A percentile compares a stretch with the other conserved stretches of the same genome.
These are phyloP conservation scores for Pythium sukuiense DNA, from an alignment of 352 stramenopile species.

Conservation along the genomic window DNA sequence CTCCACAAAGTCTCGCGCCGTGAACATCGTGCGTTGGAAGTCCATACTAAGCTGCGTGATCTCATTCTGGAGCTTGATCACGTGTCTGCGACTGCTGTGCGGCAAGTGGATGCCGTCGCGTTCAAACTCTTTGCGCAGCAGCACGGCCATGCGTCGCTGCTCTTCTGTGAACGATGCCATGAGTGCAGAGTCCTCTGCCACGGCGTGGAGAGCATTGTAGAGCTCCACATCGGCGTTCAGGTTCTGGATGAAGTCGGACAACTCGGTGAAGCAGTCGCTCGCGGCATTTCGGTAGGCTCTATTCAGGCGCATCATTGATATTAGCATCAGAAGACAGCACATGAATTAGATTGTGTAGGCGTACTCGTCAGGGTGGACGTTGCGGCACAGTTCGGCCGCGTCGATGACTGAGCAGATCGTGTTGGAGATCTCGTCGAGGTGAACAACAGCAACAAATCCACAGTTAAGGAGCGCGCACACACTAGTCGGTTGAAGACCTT, in stretches of 20 bases:
- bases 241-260: slow-evolving; percentile 94
- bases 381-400: slow-evolving; percentile 93
- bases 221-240: slow-evolving; percentile 92
- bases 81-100: slow-evolving; percentile 57
- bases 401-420: slow-evolving; percentile 96
- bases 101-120: slow-evolving; percentile 94
- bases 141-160: slow-evolving; percentile 85
- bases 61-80: slow-evolving; percentile 89
- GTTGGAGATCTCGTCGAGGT: slow-evolving; percentile 95
- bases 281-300: slow-evolving; percentile 82
- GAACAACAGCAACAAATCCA: slow-evolving; percentile 18
- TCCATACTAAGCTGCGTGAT: slow-evolving; percentile 86
- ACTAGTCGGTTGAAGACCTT: not conserved
- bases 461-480: slow-evolving; percentile 4
- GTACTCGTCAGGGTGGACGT: slow-evolving; percentile 88
- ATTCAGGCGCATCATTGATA: not conserved
- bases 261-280: slow-evolving; percentile 85
- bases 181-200: slow-evolving; percentile 57
- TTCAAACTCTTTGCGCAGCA: slow-evolving; percentile 94
- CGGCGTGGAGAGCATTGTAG: slow-evolving; percentile 79
- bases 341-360: slow-evolving; percentile 7
- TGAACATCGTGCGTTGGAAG: slow-evolving; percentile 88
- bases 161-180: slow-evolving; percentile 83
- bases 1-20: slow-evolving; percentile 58
- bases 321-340: too few species aligned